Evolutionary conservation across 768 basidiomycete genomes (phyloP), one percentile per base, ranked within the genome.

Genomic region (Xerocomus spinulosus): DNA sequence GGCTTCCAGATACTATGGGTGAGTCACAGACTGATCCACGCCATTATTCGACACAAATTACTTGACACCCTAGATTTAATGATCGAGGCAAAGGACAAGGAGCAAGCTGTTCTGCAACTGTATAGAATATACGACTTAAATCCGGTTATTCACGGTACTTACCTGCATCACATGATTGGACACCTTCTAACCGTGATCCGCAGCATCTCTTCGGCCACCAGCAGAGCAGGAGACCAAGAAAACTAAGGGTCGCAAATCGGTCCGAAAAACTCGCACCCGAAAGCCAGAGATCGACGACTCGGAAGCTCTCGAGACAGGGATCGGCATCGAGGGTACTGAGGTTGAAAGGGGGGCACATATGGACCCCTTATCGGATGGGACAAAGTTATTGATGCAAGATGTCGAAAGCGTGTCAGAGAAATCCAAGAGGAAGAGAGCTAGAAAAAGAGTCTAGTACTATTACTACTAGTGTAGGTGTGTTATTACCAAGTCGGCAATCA

Each of bases 11-110:
- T 52, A 84, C 85, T 50, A 82, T 87, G 70, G 83, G 79, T 78
- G 51, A 42, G 76, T 58, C 15, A n/a, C 2, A 4, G 40, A 13
- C 24, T 21, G 21, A 30, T 37, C 7, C 13, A 9, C 29, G 29
- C 26, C 18, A 4, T 12, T 3, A n/a, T 20, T 5, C 28, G 18
- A 4, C 38, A 5, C 8, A 44, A 13, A 42, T 20, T n/a, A 53
- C 24, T 13, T 3, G 20, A 3, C 18, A 17, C 12, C 33, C 58
- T 75, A 60, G 91, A 94, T 69, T 60, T 94, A 54, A 92, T 94
- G 92, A 91, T 93, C 49, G 92, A 94, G 74, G 90, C 90, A 3
- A 91, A 92, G 64, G 89, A 88, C 66, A 89, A 93, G 69, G 93
- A 95, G 63, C 93, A 94, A 62, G 93, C 92, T 2, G 92, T 96